Evolutionary conservation across 2,329 filamentous ascomycete genomes (phyloP), one percentile per base, ranked within the genome.

Genomic region (Sclerotinia spermophila): DNA sequence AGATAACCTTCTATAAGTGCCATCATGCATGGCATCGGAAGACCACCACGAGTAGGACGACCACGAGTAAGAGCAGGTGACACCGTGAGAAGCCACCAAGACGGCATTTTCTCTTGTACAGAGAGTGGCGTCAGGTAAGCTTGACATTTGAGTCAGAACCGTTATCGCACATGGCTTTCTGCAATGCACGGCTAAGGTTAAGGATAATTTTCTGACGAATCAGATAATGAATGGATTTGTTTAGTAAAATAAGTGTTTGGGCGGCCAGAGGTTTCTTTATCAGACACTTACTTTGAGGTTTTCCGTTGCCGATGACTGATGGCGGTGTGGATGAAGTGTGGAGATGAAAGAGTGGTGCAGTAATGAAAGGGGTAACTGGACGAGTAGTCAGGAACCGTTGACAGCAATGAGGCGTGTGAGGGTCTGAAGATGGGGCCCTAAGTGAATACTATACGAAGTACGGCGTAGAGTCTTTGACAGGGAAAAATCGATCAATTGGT

Each of bases 321-420:
- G 45, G 62, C 62, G 62, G 62, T 65, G 62, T 65, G 62, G 62
- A 40, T 27, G 62, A 65, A 65, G 62, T 38, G 62, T 65, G 62
- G 62, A 65, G 62, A 40, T 30, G 11, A 35, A 66, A 33, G 44
- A 48, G n/a, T 19, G 72, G 71, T 44, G 38, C 44, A 30, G 45
- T 13, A 40, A 30, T 53, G 61, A 65, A 65, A 65, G 44, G 61
- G 61, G 45, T 65, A n/a, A n/a, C 45, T 30, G 33, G 8, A 33
- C 30, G 55, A 33, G 61, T 51, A 65, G 45, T 65, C 62, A 65
- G 62, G 45, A 65, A 65, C 62, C 62, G 45, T 53, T 40, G 11
- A 19, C 3, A n/a, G 17, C 2, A 38, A 65, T 21, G 44, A n/a
- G n/a, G n/a, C n/a, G n/a, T n/a, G n/a, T n/a, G n/a, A 60, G 58